phyloP scores from a whole-genome alignment of 2,329 filamentous ascomycete genomes.

The Beauveria medogensis region DNA sequence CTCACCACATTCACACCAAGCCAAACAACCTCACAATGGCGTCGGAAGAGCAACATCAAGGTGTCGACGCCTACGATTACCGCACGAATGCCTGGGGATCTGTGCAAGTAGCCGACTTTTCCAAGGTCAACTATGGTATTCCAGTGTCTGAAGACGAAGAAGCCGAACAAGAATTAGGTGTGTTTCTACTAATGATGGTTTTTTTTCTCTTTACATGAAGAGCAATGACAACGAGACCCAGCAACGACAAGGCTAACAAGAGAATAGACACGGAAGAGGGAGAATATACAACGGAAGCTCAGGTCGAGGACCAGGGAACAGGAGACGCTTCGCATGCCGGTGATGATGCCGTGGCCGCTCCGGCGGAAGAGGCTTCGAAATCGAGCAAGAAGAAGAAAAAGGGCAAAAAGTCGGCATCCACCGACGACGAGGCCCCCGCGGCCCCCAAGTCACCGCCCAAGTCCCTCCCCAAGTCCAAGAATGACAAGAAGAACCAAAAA shows the following conservation, averaged over 20 bases:
- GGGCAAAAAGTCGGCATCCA: constrained; percentile 6
- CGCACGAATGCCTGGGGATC: constrained; percentile 1
- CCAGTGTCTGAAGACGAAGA: neutral
- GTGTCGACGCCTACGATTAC: neutral
- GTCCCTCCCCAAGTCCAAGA: constrained; percentile 10
- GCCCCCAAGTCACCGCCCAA: neutral
- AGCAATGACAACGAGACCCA: neutral
- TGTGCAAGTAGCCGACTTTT: constrained; percentile 6
- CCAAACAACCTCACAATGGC: constrained; percentile 4
- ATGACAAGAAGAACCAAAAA: constrained; percentile 18
- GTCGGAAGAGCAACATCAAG: constrained; percentile 6
- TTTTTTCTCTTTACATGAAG: neutral
- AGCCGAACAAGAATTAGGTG: constrained; percentile 2
- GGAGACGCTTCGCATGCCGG: neutral
- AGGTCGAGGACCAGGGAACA: neutral
- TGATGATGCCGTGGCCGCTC: neutral
- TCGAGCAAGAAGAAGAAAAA: constrained; percentile 15
- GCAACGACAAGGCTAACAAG: too few relatives aligned
- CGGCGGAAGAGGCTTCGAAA: constrained; percentile 1
- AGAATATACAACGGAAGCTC: constrained; percentile 11
- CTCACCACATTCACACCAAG: neutral
- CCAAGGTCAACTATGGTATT: constrained; percentile 1
- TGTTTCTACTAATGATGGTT: neutral
- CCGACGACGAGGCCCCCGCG: neutral
- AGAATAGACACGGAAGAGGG: neutral